Conservation (phyloP, 2,329 filamentous ascomycete genomes). For the Ilyonectria sp. region DNA sequence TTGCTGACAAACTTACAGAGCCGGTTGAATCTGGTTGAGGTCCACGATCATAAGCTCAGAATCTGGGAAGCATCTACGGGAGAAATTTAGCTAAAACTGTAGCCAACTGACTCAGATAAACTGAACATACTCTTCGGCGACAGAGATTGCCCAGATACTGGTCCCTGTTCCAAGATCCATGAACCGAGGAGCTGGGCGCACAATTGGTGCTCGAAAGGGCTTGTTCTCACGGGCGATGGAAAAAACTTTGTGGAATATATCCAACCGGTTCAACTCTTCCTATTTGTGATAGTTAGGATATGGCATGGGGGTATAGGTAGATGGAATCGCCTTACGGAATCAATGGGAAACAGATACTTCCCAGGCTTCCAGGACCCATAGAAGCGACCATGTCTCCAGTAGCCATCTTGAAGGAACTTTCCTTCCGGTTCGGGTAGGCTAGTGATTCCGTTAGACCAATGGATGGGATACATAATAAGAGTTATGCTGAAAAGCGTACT, state of each 20-base stretch:
- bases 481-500: constrained; percentile 39
- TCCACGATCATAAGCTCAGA: constrained; percentile 57
- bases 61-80: constrained; percentile 40
- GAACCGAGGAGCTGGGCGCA: constrained; percentile 55
- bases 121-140: constrained; percentile 77
- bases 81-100: constrained; percentile 10
- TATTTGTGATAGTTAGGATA: constrained; percentile 52
- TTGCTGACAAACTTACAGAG: constrained; percentile 48
- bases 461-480: background rate
- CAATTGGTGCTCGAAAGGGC: constrained; percentile 43
- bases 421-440: constrained; percentile 40
- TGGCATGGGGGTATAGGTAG: background rate
- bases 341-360: constrained; percentile 84
- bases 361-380: constrained; percentile 79
- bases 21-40: constrained; percentile 58
- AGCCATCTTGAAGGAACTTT: constrained; percentile 47
- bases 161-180: constrained; percentile 87
- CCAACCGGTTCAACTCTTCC: constrained; percentile 82
- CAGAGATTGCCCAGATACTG: constrained; percentile 91
- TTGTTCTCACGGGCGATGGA: constrained; percentile 71
- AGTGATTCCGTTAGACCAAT: constrained; percentile 32
- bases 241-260: constrained; percentile 87
- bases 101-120: constrained; percentile 58
- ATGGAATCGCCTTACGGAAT: constrained; percentile 70
- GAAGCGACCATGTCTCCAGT: constrained; percentile 75